Evolutionary conservation across 768 basidiomycete genomes (phyloP).

Genomic region (Boletellus ananas): DNA sequence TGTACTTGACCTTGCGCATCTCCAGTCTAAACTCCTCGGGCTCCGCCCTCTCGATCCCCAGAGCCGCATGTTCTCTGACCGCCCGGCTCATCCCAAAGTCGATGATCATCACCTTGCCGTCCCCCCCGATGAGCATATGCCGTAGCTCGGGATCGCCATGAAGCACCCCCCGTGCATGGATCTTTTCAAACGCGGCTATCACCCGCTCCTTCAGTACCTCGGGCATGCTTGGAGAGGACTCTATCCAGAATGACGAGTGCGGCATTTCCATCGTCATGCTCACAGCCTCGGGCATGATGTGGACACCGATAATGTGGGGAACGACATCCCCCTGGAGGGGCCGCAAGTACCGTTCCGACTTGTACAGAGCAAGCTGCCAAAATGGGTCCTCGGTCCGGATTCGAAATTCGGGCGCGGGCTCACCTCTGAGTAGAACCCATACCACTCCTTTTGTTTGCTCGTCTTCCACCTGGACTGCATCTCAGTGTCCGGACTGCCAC

Average conservation of each 20-base stretch:
- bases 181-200: constrained; percentile 45
- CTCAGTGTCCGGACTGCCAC: background rate
- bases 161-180: constrained; percentile 46
- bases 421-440: constrained; percentile 40
- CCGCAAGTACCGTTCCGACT: constrained; percentile 41
- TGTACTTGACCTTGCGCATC: constrained; percentile 53
- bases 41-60: constrained; percentile 36
- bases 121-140: constrained; percentile 53
- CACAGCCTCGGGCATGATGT: constrained; percentile 36
- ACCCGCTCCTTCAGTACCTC: constrained; percentile 47
- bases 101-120: constrained; percentile 50
- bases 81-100: constrained; percentile 48
- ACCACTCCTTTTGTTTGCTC: constrained; percentile 32
- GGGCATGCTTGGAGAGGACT: constrained; percentile 58
- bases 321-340: constrained; percentile 51
- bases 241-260: constrained; percentile 57
- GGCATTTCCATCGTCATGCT: constrained; percentile 51
- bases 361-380: constrained; percentile 50
- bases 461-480: constrained; percentile 29
- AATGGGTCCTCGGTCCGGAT: constrained; percentile 3
- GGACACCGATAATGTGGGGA: constrained; percentile 50
- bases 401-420: constrained; percentile 8
- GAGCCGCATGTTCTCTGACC: constrained; percentile 23
- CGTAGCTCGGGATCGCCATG: constrained; percentile 47
- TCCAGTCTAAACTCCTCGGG: constrained; percentile 45